phyloP scores from a whole-genome alignment of 176 grass and related monocot genomes.

The Elymus sibiricus region DNA sequence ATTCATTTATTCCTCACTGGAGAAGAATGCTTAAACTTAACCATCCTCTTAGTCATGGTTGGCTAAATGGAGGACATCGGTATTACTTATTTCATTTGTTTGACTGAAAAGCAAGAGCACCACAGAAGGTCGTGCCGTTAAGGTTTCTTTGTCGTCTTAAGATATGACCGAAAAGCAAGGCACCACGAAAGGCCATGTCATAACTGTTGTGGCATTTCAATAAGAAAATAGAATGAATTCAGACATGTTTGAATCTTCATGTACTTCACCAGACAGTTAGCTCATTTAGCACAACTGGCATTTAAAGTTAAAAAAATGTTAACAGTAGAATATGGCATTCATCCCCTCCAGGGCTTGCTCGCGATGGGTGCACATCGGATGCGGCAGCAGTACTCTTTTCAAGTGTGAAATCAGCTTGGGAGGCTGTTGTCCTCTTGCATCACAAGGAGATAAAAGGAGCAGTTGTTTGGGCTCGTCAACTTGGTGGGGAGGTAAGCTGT shows the following conservation, averaged over 20 bases:
- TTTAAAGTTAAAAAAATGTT: not conserved
- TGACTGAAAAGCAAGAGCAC: conserved; percentile 2
- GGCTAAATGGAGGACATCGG: not conserved
- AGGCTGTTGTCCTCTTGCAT: conserved; percentile 67
- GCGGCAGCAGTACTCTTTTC: conserved; percentile 68
- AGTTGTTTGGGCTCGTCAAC: conserved; percentile 89
- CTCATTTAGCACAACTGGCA: not conserved
- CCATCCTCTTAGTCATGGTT: not conserved
- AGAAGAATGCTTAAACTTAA: not conserved
- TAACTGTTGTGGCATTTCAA: not conserved
- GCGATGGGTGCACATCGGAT: conserved; percentile 86
- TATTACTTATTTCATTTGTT: conserved; percentile 5
- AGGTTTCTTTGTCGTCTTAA: not conserved
- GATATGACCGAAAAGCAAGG: not conserved
- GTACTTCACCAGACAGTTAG: conserved; percentile 1
- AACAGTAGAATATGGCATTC: not conserved
- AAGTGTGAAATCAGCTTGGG: conserved; percentile 71
- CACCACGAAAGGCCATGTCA: not conserved
- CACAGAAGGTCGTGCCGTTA: not conserved
- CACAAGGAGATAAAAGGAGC: conserved; percentile 71
- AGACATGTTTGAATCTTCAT: conserved; percentile 12
- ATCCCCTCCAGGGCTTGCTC: conserved; percentile 65
- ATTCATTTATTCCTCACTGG: not conserved
- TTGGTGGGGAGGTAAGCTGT: conserved; percentile 78
- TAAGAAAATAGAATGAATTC: not conserved